Conservation (phyloP, 1,284 basidiomycete genomes). For the Bjerkandera adusta region DNA sequence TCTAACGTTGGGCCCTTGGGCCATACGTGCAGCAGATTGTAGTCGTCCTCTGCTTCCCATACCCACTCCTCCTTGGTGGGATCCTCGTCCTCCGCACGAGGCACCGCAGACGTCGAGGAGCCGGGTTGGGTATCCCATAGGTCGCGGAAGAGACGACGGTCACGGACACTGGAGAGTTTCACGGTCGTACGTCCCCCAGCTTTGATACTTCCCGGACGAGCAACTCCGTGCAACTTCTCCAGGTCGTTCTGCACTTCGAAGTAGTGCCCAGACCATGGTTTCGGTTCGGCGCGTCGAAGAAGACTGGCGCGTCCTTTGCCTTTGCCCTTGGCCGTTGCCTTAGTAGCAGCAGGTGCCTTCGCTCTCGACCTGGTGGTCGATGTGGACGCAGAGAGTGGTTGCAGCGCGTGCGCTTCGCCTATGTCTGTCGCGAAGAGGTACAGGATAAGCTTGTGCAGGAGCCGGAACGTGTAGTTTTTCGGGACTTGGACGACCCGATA, state of each 20-base stretch:
- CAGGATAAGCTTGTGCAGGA: conserved; percentile 58
- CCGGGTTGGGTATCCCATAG: conserved; percentile 18
- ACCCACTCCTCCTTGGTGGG: conserved; percentile 42
- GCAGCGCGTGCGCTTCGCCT: conserved; percentile 17
- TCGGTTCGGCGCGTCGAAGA: neutral
- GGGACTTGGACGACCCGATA: conserved; percentile 69
- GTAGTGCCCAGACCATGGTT: conserved; percentile 40
- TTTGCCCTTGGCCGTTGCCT: conserved; percentile 8
- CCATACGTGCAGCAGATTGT: conserved; percentile 56
- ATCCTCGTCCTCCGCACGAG: conserved; percentile 22
- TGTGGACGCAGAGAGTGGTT: conserved; percentile 2
- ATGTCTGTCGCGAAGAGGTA: conserved; percentile 55
- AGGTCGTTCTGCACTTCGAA: conserved; percentile 57
- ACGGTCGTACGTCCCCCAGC: conserved; percentile 41
- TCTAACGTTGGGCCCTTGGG: conserved; percentile 43
- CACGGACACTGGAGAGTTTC: conserved; percentile 54
- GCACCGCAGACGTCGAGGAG: neutral
- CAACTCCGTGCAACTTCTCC: conserved; percentile 35
- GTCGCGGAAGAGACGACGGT: conserved; percentile 48
- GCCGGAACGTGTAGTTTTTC: conserved; percentile 64
- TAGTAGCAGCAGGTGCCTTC: neutral
- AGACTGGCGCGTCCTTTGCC: conserved; percentile 14
- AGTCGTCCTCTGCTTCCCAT: conserved; percentile 68
- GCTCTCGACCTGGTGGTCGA: neutral
- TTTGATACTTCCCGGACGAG: conserved; percentile 53